These are phyloP conservation scores for Eragrostis curvula DNA, from an alignment of 176 grass and related monocot genomes.

Conservation along the genomic window DNA sequence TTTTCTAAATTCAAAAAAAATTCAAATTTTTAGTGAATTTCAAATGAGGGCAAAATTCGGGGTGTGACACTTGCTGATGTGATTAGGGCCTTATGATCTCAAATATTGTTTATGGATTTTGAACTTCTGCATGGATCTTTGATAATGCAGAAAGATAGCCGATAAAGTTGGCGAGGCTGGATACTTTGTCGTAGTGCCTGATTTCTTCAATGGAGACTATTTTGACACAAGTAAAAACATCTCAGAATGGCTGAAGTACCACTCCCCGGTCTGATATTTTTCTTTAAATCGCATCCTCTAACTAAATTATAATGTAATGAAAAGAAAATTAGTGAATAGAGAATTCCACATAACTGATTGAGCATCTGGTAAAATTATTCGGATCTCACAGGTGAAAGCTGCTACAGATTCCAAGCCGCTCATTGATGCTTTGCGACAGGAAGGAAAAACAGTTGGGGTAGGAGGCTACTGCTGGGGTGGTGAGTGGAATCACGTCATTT, in stretches of 20 bases:
- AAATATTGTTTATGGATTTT: background rate
- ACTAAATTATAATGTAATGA: background rate
- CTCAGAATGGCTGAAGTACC: background rate
- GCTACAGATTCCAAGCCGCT: constrained; percentile 37
- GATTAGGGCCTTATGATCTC: background rate
- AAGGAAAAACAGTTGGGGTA: constrained; percentile 18
- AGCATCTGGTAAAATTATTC: background rate
- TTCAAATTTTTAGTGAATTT: too few species aligned
- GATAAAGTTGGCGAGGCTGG: background rate
- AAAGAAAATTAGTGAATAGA: background rate
- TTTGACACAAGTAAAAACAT: background rate
- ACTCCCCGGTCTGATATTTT: background rate
- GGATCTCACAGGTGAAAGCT: constrained; percentile 24
- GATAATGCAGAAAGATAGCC: background rate
- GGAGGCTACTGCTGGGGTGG: constrained; percentile 50
- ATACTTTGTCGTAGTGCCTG: background rate
- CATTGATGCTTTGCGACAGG: constrained; percentile 20
- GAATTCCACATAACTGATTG: background rate
- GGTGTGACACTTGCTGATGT: too few species aligned
- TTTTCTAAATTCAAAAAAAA: too few species aligned
- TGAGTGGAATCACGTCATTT: background rate
- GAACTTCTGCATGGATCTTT: background rate
- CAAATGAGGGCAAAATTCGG: too few species aligned
- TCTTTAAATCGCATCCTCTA: background rate
- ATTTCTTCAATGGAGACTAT: background rate